Percentiles rank a stretch among this genome's conserved stretches.
phyloP scores from a whole-genome alignment of 192 early-diverging fungal genomes.

The Mortierella alpina region DNA sequence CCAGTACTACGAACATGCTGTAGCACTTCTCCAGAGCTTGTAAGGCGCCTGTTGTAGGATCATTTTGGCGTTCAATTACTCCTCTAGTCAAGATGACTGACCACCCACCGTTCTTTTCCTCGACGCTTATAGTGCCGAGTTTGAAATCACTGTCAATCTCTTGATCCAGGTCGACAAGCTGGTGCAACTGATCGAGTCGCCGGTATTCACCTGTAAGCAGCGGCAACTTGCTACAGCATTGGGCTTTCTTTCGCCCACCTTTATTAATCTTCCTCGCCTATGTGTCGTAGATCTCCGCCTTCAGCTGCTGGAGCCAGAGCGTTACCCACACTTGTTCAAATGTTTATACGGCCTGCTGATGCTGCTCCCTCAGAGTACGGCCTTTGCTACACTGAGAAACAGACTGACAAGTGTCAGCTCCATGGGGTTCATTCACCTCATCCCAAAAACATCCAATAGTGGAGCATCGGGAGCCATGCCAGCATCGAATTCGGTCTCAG shows the following conservation, averaged over 20 bases:
- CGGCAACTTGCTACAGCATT: not conserved
- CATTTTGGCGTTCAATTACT: not conserved
- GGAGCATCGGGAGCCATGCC: slow-evolving; percentile 13
- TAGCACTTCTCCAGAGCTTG: slow-evolving; percentile 85
- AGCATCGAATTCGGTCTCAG: slow-evolving; percentile 28
- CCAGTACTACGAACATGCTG: slow-evolving; percentile 95
- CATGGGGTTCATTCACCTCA: slow-evolving; percentile 70
- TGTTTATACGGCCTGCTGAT: slow-evolving; percentile 96
- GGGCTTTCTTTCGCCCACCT: not conserved
- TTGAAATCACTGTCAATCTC: slow-evolving; percentile 94
- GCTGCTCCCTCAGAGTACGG: slow-evolving; percentile 95
- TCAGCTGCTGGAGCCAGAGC: slow-evolving; percentile 92
- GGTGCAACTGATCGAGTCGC: slow-evolving; percentile 96
- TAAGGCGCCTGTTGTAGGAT: slow-evolving; percentile 28
- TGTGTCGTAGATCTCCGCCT: slow-evolving; percentile 76
- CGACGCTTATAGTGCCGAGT: slow-evolving; percentile 68
- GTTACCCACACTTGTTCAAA: slow-evolving; percentile 90
- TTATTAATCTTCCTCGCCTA: not conserved
- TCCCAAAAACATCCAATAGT: slow-evolving; percentile 55
- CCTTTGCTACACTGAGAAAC: slow-evolving; percentile 95
- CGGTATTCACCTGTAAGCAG: slow-evolving; percentile 90
- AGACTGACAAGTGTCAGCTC: slow-evolving; percentile 89
- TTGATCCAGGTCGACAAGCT: slow-evolving; percentile 98
- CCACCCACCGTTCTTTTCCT: not conserved
- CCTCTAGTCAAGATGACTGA: not conserved